phyloP scores from a whole-genome alignment of 2,329 filamentous ascomycete species.

The Chalara sp. region DNA sequence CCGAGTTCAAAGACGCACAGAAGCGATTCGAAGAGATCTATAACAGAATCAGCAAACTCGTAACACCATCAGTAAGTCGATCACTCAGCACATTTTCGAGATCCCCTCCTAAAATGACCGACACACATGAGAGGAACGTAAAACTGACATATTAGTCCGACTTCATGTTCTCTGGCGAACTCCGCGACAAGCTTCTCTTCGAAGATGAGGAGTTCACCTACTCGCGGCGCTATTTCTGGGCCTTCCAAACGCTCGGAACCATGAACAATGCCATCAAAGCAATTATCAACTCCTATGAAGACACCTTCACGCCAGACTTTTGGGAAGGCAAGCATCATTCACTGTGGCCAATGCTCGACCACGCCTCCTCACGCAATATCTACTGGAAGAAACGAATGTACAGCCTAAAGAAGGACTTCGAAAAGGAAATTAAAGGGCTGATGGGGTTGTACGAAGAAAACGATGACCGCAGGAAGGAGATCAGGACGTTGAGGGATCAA shows the following conservation, averaged over 20 bases:
- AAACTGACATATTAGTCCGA: conserved; percentile 28
- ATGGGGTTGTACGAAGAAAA: conserved; percentile 30
- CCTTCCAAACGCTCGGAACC: conserved; percentile 52
- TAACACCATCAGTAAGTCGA: conserved; percentile 44
- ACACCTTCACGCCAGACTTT: conserved; percentile 51
- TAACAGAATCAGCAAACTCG: conserved; percentile 48
- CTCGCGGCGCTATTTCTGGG: conserved; percentile 56
- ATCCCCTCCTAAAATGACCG: no score
- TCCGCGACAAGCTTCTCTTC: conserved; percentile 52
- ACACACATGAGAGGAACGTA: no score
- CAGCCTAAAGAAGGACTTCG: conserved; percentile 36
- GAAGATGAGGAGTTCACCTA: conserved; percentile 58
- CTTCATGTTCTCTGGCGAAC: conserved; percentile 50
- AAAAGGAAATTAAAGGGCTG: conserved; percentile 37
- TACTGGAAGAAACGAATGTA: conserved; percentile 43
- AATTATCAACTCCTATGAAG: conserved; percentile 41
- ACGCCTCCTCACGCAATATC: conserved; percentile 35
- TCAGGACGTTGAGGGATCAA: conserved; percentile 51
- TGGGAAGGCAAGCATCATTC: conserved; percentile 49
- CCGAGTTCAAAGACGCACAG: conserved; percentile 54
- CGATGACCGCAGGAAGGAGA: conserved; percentile 46
- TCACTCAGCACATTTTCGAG: no score
- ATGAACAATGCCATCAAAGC: conserved; percentile 53
- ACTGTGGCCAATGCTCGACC: conserved; percentile 47
- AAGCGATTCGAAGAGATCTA: conserved; percentile 52